Base-by-base conservation (phyloP, 2,329 filamentous ascomycete species). In the Penicillium occitanis region DNA sequence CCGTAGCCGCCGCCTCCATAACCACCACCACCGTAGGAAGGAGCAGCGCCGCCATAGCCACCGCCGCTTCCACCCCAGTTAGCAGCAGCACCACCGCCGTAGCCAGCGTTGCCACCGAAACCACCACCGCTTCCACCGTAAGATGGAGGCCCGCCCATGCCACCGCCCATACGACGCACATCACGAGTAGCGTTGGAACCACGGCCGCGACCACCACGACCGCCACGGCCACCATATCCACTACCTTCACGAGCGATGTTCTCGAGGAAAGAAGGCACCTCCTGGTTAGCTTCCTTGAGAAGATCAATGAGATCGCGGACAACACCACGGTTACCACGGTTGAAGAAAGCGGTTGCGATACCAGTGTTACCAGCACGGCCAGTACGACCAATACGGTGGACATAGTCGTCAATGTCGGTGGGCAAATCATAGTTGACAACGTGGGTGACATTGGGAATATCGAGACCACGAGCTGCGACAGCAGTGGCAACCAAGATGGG, bases 371-470 rank as follows among this genome's bases (percentile, higher is more conserved):
- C 95, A 71, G 95, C 95, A 92, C 95, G 95, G 78, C 95, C 95
- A 71, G 95, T 99, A 94, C 95, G 95, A 90, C 95, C 95, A 76
- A 99, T 99, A 80, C 95, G 92, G 82, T 99, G 95, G 67, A 99
- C 95, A 73, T 99, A 99, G 81, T 98, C 95, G 75, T 98, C 95
- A 74, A 98, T 96, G 76, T 98, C 95, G 65, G 93, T 97, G 60
- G 95, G 95, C n/a, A 99, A 87, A 80, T 99, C 95, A 80, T 99
- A 99, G 86, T 99, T 99, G 86, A 99, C 89, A 59, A 99, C 95
- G 82, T 99, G 95, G 51, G 89, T 94, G 68, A 99, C 95, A 71
- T 97, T 96, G 13, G 94, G 93, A 50, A 99, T 97, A 85, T 98
- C 94, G 14, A 96, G 84, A 82, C 91, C 90, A 83, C 88, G 85